Conservation (phyloP, 2,329 filamentous ascomycete species). For the Chaetomiaceae sp. region DNA sequence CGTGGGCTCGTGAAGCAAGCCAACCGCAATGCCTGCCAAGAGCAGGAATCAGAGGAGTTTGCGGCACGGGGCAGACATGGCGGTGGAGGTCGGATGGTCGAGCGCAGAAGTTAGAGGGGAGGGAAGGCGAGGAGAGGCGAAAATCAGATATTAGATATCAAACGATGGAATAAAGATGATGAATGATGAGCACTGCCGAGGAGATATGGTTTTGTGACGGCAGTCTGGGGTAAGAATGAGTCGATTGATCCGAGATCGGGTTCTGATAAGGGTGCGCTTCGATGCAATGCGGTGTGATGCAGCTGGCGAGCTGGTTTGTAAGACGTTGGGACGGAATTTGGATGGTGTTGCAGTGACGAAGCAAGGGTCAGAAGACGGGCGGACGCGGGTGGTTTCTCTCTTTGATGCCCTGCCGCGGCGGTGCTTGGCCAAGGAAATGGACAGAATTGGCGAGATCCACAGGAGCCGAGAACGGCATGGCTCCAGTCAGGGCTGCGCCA, state of each 20-base stretch:
- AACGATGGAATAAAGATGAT: neutral
- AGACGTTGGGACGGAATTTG: neutral
- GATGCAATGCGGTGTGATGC: neutral
- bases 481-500: constrained; percentile 4
- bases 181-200: neutral
- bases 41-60: constrained; percentile 13
- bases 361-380: neutral
- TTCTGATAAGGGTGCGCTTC: neutral
- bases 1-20: neutral
- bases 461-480: neutral
- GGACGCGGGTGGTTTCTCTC: neutral
- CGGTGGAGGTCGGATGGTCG: neutral
- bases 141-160: no score
- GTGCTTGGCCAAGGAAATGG: neutral
- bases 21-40: neutral
- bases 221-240: neutral
- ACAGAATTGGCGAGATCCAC: no score
- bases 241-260: neutral
- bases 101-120: neutral
- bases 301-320: neutral
- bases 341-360: neutral
- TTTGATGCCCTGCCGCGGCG: neutral
- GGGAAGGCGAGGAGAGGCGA: neutral
- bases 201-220: neutral
- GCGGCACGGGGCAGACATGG: constrained; percentile 13